Conservation (phyloP, 805 yeast genomes). For the Vanderwaltozyma tropicalis region DNA sequence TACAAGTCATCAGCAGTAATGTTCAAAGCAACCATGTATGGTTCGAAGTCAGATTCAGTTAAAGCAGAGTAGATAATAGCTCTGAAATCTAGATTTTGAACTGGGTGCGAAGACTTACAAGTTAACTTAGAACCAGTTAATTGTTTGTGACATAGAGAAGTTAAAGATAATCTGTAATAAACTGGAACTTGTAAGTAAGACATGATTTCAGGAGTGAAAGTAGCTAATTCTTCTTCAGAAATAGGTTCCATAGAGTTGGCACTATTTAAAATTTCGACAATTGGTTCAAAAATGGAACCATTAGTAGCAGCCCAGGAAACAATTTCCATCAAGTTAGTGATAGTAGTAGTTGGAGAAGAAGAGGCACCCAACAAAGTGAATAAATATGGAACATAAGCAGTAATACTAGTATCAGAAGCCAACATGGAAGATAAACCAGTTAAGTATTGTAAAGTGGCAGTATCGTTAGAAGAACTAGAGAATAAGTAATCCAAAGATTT, state of each 20-base stretch:
- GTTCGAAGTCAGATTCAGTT: conserved; percentile 21
- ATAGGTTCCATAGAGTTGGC: conserved; percentile 10
- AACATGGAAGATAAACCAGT: conserved; percentile 9
- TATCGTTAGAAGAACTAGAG: conserved; percentile 12
- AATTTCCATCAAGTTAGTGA: conserved; percentile 17
- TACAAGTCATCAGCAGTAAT: conserved; percentile 20
- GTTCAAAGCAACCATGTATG: conserved; percentile 23
- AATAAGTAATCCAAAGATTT: conserved; percentile 16
- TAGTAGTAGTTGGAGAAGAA: conserved; percentile 16
- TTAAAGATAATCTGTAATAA: conserved; percentile 22
- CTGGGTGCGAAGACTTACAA: conserved; percentile 24
- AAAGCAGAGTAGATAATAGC: conserved; percentile 23
- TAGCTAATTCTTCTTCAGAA: conserved; percentile 14
- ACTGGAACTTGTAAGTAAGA: conserved; percentile 20
- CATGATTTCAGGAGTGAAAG: conserved; percentile 18
- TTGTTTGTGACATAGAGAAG: conserved; percentile 22
- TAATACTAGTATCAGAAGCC: conserved; percentile 7
- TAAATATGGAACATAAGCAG: conserved; percentile 15
- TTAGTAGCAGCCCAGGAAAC: conserved; percentile 17
- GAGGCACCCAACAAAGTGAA: conserved; percentile 16
- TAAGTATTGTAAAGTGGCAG: conserved; percentile 10
- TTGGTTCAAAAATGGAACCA: conserved; percentile 12
- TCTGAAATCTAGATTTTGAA: conserved; percentile 27
- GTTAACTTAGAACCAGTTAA: conserved; percentile 11
- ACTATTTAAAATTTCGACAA: conserved; percentile 12